Evolutionary conservation across 23 red algal genomes (phyloP).

Genomic region (Gracilaria vermiculophylla): DNA sequence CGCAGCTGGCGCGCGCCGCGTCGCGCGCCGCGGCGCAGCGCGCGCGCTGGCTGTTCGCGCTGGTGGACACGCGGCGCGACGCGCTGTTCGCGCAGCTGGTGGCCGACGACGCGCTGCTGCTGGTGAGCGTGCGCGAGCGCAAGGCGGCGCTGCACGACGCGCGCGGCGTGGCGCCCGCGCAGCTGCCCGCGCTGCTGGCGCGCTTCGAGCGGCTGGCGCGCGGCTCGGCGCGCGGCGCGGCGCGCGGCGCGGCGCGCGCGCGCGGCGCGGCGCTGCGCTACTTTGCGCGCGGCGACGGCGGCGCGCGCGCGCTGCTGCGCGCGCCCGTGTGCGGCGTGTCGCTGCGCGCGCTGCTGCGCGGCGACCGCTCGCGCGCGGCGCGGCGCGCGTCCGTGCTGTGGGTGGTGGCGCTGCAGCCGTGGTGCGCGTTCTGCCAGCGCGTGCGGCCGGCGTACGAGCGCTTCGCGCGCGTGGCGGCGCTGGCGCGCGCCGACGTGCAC

Average conservation of each 20-base stretch:
- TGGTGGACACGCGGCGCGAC: neutral
- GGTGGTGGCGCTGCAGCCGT: neutral
- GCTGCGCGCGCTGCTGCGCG: neutral
- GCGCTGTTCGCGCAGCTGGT: neutral
- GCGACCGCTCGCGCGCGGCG: neutral
- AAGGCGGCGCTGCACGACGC: neutral
- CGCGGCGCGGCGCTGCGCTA: neutral
- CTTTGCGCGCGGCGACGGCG: neutral
- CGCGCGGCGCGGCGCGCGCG: neutral
- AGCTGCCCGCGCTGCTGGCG: neutral
- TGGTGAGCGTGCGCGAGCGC: neutral
- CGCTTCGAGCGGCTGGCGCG: neutral
- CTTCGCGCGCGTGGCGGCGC: neutral
- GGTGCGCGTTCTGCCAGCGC: conserved; percentile 5
- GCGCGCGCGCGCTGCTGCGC: neutral
- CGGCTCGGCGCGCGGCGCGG: too few species aligned
- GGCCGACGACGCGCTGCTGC: neutral
- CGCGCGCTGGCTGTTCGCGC: neutral
- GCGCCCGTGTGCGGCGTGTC: neutral
- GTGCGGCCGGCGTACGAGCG: neutral
- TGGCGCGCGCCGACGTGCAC: neutral
- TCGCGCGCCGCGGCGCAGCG: neutral
- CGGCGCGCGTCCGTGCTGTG: neutral
- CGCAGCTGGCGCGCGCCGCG: neutral
- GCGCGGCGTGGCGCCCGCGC: too few species aligned